Evolutionary conservation across 2,329 filamentous ascomycete genomes (phyloP).

Genomic region (Trichoderma citrinoviride): DNA sequence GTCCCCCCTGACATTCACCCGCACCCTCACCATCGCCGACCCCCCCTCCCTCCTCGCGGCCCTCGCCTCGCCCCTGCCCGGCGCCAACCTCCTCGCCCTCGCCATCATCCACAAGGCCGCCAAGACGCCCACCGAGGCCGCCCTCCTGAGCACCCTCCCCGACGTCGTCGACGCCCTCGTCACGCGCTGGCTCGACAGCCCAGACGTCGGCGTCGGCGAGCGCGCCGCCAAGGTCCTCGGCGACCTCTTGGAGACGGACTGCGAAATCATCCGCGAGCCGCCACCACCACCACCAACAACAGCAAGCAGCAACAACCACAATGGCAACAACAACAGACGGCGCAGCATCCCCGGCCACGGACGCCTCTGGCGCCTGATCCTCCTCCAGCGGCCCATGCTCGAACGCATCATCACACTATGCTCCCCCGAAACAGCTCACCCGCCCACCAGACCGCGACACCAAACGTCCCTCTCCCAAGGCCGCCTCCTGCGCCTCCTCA

Average conservation of each 20-base stretch:
- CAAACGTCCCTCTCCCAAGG: slow-evolving; percentile 52
- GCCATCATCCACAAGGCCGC: slow-evolving; percentile 56
- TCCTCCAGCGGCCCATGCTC: slow-evolving; percentile 46
- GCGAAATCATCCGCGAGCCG: slow-evolving; percentile 38
- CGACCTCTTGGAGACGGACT: slow-evolving; percentile 56
- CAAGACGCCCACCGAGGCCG: slow-evolving; percentile 46
- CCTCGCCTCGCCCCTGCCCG: slow-evolving; percentile 52
- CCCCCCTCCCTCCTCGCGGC: slow-evolving; percentile 51
- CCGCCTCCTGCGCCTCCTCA: slow-evolving; percentile 51
- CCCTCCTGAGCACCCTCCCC: slow-evolving; percentile 50
- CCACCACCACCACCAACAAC: slow-evolving; percentile 27
- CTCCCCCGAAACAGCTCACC: slow-evolving; percentile 31
- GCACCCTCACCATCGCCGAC: slow-evolving; percentile 51
- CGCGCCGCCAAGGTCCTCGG: slow-evolving; percentile 50
- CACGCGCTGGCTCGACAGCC: slow-evolving; percentile 51
- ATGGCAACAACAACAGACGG: slow-evolving; percentile 36
- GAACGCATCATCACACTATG: slow-evolving; percentile 41
- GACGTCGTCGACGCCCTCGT: slow-evolving; percentile 49
- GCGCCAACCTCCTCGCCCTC: slow-evolving; percentile 58
- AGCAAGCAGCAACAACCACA: slow-evolving; percentile 25
- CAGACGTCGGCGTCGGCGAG: slow-evolving; percentile 56
- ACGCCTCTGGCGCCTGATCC: slow-evolving; percentile 53
- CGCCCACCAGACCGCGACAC: slow-evolving; percentile 30
- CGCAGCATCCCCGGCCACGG: slow-evolving; percentile 47
- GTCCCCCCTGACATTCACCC: slow-evolving; percentile 50